Conservation (phyloP, 2,329 filamentous ascomycete genomes). For the Aspergillus quadricinctus region DNA sequence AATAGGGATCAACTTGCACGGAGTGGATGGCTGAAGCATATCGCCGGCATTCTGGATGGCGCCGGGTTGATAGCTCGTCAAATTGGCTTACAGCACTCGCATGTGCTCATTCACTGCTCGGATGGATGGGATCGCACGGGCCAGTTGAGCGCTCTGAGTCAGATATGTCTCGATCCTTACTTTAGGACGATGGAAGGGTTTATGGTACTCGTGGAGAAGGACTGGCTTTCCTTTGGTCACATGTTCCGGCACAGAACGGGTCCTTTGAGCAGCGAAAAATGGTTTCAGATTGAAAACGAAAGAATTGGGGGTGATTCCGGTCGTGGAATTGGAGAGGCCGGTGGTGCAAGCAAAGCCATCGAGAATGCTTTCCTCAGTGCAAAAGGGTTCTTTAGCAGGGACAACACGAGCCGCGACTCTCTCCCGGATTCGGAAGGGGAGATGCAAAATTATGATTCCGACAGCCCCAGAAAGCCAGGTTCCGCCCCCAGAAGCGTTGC, state of each 20-base stretch:
- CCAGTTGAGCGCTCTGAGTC: conserved; percentile 84
- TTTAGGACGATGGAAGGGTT: conserved; percentile 93
- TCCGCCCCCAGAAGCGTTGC: conserved; percentile 29
- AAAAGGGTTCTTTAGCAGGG: conserved; percentile 85
- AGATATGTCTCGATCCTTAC: conserved; percentile 92
- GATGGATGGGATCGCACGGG: conserved; percentile 98
- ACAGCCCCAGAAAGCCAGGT: conserved; percentile 38
- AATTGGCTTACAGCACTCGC: conserved; percentile 86
- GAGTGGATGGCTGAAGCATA: conserved; percentile 90
- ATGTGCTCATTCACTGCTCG: conserved; percentile 95
- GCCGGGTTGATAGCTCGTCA: conserved; percentile 79
- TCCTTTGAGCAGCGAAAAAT: conserved; percentile 83
- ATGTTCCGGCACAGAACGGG: conserved; percentile 95
- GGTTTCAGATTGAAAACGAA: conserved; percentile 87
- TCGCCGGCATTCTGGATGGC: conserved; percentile 76
- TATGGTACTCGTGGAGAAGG: conserved; percentile 90
- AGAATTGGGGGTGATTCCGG: conserved; percentile 54
- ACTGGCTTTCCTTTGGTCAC: conserved; percentile 96
- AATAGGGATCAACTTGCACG: conserved; percentile 75
- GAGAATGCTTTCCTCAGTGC: conserved; percentile 82
- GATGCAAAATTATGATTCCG: conserved; percentile 46
- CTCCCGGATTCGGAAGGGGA: conserved; percentile 60
- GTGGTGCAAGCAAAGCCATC: conserved; percentile 64
- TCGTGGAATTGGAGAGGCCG: conserved; percentile 37
- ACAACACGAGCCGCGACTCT: conserved; percentile 61